phyloP scores from a whole-genome alignment of 2,329 filamentous ascomycete genomes.

The Penicillium sp. region DNA sequence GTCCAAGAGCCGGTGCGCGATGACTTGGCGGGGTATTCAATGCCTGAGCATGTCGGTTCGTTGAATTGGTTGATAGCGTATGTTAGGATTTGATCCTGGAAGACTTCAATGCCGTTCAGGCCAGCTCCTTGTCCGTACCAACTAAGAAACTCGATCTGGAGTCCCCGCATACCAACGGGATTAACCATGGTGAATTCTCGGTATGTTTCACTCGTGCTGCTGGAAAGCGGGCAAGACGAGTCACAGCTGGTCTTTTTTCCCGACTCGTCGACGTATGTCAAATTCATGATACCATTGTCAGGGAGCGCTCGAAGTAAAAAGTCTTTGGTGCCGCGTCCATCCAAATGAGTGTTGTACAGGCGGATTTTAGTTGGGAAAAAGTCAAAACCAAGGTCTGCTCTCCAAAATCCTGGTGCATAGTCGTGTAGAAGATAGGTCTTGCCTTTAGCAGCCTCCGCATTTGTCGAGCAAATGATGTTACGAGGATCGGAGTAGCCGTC shows the following conservation, averaged over 20 bases:
- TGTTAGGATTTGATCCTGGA: slow-evolving; percentile 77
- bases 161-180: slow-evolving; percentile 78
- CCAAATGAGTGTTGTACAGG: slow-evolving; percentile 79
- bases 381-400: slow-evolving; percentile 75
- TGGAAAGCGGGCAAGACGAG: slow-evolving; percentile 77
- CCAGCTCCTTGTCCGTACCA: slow-evolving; percentile 88
- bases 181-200: slow-evolving; percentile 95
- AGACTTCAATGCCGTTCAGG: slow-evolving; percentile 80
- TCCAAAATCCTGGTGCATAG: slow-evolving; percentile 74
- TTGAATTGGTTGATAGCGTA: slow-evolving; percentile 89
- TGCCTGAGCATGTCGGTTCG: slow-evolving; percentile 73
- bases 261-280: slow-evolving; percentile 78
- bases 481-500: slow-evolving; percentile 70
- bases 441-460: slow-evolving; percentile 64
- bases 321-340: slow-evolving; percentile 81
- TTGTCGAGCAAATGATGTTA: slow-evolving; percentile 78
- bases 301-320: slow-evolving; percentile 85
- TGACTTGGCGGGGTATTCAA: slow-evolving; percentile 63
- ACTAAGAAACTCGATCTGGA: slow-evolving; percentile 78
- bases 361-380: slow-evolving; percentile 85
- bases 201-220: slow-evolving; percentile 62
- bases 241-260: slow-evolving; percentile 72
- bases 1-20: slow-evolving; percentile 73
- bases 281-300: slow-evolving; percentile 89
- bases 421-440: slow-evolving; percentile 81